Percentiles rank a stretch among this genome's conserved stretches.
Conservation (phyloP, 257 asterid genomes). For the Capsicum pubescens region DNA sequence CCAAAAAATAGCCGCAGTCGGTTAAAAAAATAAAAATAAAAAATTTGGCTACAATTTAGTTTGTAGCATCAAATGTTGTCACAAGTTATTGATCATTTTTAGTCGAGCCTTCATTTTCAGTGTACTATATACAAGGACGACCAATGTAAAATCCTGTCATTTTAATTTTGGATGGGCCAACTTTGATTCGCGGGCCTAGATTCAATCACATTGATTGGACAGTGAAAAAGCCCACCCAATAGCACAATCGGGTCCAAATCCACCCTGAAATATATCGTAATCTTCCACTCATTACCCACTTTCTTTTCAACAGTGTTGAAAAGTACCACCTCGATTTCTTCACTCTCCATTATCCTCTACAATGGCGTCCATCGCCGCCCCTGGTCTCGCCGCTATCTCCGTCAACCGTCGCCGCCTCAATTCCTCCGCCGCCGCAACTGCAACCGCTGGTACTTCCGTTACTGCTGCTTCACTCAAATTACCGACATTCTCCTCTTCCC, state of each 20-base stretch:
- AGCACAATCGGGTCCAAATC: neutral
- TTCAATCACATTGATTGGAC: neutral
- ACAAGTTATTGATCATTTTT: neutral
- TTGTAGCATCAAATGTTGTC: no score
- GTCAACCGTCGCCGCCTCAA: constrained; percentile 45
- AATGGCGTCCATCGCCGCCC: constrained; percentile 66
- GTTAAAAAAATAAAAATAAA: no score
- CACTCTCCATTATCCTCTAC: constrained; percentile 35
- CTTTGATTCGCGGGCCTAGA: neutral
- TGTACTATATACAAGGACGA: neutral
- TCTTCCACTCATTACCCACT: neutral
- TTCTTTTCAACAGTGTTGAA: constrained; percentile 1
- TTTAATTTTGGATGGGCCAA: neutral
- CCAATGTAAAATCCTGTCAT: neutral
- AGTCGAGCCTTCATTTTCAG: neutral
- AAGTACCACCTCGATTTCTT: neutral
- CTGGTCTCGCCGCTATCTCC: constrained; percentile 51
- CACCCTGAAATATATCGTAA: constrained; percentile 20
- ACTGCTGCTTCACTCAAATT: constrained; percentile 34
- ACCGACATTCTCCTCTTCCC: constrained; percentile 43
- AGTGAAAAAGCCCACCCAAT: neutral
- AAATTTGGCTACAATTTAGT: no score
- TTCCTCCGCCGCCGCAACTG: constrained; percentile 35
- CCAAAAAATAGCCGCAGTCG: no score
- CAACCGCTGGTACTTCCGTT: constrained; percentile 27